Evolutionary conservation across 768 basidiomycete species (phyloP).

Genomic region (Macrocybe gigantea): DNA sequence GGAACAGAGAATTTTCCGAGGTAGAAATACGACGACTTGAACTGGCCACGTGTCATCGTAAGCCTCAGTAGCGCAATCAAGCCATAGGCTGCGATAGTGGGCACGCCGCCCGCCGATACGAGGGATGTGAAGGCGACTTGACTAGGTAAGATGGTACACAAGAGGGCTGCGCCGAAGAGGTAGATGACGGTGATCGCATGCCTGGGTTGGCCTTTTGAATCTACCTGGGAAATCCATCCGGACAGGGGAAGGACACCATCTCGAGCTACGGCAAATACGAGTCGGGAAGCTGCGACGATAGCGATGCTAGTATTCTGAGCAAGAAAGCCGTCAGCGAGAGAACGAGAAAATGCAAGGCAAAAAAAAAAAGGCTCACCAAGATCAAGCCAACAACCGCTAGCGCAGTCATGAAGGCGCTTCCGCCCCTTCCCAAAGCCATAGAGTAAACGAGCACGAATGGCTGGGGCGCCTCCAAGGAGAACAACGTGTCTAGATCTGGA

Average conservation of each 20-base stretch:
- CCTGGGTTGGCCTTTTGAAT: slow-evolving; percentile 63
- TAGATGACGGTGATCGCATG: slow-evolving; percentile 88
- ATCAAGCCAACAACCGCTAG: slow-evolving; percentile 83
- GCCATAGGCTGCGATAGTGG: slow-evolving; percentile 85
- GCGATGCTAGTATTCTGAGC: slow-evolving; percentile 78
- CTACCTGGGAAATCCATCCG: slow-evolving; percentile 75
- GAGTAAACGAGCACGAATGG: slow-evolving; percentile 89
- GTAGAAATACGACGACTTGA: slow-evolving; percentile 67
- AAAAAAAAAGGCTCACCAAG: slow-evolving; percentile 42
- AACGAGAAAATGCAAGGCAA: background rate
- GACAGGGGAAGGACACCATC: slow-evolving; percentile 88
- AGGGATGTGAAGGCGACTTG: slow-evolving; percentile 91
- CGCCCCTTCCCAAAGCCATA: slow-evolving; percentile 72
- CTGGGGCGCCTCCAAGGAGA: slow-evolving; percentile 76
- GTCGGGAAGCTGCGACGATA: slow-evolving; percentile 82
- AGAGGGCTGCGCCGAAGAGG: slow-evolving; percentile 62
- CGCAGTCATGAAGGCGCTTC: slow-evolving; percentile 82
- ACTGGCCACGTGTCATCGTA: slow-evolving; percentile 71
- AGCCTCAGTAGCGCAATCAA: slow-evolving; percentile 74
- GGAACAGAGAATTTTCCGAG: slow-evolving; percentile 61
- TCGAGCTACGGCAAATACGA: slow-evolving; percentile 91
- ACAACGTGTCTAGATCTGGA: slow-evolving; percentile 71
- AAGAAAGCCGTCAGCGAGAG: background rate
- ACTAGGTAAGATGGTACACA: slow-evolving; percentile 88
- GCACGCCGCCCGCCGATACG: slow-evolving; percentile 79